phyloP scores from a whole-genome alignment of 176 grass and related monocot species.

The Ensete ventricosum region DNA sequence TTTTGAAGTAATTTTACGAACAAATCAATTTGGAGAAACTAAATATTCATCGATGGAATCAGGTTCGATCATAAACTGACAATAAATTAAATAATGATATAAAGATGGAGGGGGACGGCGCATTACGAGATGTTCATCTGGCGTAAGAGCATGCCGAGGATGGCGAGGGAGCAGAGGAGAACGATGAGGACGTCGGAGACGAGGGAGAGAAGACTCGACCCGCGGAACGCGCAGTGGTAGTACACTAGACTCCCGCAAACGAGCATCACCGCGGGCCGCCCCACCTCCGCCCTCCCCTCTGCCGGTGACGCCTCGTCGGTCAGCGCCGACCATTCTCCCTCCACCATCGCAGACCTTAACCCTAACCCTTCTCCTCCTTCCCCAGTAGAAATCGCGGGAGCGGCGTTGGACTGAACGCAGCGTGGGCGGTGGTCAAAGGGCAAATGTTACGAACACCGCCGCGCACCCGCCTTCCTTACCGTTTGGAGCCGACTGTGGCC shows the following conservation, averaged over 20 bases:
- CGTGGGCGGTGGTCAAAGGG: too few relatives aligned
- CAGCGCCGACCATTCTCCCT: not conserved
- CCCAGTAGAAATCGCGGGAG: too few relatives aligned
- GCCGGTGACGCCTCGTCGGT: constrained; percentile 34
- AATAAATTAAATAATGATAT: not conserved
- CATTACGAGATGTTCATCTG: constrained; percentile 88
- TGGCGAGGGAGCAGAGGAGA: constrained; percentile 90
- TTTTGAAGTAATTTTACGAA: not conserved
- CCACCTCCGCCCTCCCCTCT: constrained; percentile 23
- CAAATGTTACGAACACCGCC: too few relatives aligned
- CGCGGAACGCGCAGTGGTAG: constrained; percentile 77
- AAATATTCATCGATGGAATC: not conserved
- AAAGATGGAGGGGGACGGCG: not conserved
- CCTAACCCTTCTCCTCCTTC: not conserved
- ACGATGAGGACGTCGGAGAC: constrained; percentile 82
- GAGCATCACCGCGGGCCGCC: constrained; percentile 50
- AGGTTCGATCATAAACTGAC: not conserved
- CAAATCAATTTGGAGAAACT: not conserved
- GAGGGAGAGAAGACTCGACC: constrained; percentile 70
- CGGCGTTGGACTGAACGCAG: too few relatives aligned
- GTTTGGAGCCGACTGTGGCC: too few relatives aligned
- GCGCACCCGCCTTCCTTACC: too few relatives aligned
- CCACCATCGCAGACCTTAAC: not conserved
- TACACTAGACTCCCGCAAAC: constrained; percentile 76
- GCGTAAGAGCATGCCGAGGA: constrained; percentile 83